Conservation (phyloP, 2,329 filamentous ascomycete genomes). For the Atkinsonella texensis region DNA sequence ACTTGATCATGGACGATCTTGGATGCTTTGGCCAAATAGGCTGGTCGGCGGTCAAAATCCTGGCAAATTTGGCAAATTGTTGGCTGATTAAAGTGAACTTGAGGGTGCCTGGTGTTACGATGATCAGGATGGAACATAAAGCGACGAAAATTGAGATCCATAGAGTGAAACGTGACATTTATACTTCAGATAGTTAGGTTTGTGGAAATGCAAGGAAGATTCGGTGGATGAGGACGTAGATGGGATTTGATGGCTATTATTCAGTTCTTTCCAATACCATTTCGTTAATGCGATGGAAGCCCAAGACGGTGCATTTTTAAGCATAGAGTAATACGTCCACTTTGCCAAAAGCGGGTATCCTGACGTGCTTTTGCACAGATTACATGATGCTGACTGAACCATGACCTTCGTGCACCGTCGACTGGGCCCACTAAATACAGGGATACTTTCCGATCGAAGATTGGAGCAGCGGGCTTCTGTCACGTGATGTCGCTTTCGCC, state of each 20-base stretch:
- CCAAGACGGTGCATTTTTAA: no score
- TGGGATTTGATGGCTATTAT: slow-evolving; percentile 4
- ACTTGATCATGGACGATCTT: slow-evolving; percentile 22
- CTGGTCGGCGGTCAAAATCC: slow-evolving; percentile 1
- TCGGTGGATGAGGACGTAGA: slow-evolving; percentile 3
- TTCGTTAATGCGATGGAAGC: neutral
- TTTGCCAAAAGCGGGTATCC: neutral
- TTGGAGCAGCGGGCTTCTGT: no score
- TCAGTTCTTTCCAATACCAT: neutral
- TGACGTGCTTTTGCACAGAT: neutral
- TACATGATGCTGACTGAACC: slow-evolving; percentile 4
- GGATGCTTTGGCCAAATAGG: neutral
- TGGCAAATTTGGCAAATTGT: slow-evolving; percentile 6
- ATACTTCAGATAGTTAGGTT: slow-evolving; percentile 14
- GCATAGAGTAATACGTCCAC: neutral
- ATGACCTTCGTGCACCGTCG: neutral
- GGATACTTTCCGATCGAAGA: neutral
- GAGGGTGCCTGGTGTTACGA: slow-evolving; percentile 12
- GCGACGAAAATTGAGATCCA: slow-evolving; percentile 23
- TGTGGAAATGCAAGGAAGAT: slow-evolving; percentile 16
- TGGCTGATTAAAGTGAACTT: slow-evolving; percentile 7
- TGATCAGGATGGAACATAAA: slow-evolving; percentile 26
- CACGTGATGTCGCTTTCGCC: no score
- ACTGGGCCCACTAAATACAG: neutral
- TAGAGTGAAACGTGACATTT: slow-evolving; percentile 26